Conservation (phyloP, 371 early-diverging fungal genomes). For the Haplosporangium sp. region DNA sequence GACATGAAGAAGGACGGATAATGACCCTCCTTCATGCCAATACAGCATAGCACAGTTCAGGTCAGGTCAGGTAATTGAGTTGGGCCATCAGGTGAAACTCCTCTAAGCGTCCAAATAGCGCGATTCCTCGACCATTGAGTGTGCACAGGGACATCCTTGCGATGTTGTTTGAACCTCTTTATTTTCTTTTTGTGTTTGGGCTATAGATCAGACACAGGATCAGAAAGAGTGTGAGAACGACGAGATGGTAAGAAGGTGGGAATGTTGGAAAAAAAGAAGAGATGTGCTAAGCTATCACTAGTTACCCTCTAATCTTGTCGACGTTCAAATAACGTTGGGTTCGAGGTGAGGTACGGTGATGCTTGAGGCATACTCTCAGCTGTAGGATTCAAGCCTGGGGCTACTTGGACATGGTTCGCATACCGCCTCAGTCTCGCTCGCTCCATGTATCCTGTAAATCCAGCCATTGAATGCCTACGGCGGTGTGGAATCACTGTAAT, state of each 20-base stretch:
- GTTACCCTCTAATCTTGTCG: background rate
- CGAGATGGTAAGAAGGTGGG: background rate
- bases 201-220: too few species aligned
- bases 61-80: too few species aligned
- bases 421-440: conserved; percentile 21
- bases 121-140: too few species aligned
- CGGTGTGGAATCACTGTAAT: conserved; percentile 47
- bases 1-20: too few species aligned
- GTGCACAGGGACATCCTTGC: too few species aligned
- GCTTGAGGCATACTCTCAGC: conserved; percentile 23
- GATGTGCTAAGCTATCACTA: background rate
- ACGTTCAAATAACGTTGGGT: background rate
- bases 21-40: too few species aligned
- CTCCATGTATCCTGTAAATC: conserved; percentile 32
- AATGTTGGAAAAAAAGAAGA: background rate
- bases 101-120: too few species aligned
- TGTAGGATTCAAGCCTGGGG: conserved; percentile 7
- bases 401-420: conserved; percentile 10
- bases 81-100: too few species aligned
- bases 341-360: conserved; percentile 1
- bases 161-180: too few species aligned
- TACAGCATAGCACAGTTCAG: too few species aligned
- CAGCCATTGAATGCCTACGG: conserved; percentile 44
- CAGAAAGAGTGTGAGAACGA: background rate
- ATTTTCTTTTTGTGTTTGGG: too few species aligned